A percentile compares a stretch with the other conserved stretches of the same genome.
Conservation (phyloP, 805 yeast genomes). For the Kluyveromyces aestuarii region DNA sequence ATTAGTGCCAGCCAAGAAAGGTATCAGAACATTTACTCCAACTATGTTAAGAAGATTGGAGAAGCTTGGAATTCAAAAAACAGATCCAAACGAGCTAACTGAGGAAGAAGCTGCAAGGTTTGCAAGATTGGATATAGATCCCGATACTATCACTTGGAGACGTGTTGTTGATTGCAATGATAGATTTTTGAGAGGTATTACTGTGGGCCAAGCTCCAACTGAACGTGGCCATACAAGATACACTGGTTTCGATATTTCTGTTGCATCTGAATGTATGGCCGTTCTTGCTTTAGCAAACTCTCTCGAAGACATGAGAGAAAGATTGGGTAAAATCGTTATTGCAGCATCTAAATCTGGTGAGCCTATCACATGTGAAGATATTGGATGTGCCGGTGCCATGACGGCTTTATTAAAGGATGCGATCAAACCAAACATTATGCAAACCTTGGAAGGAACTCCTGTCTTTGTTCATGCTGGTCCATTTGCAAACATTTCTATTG, state of each 20-base stretch:
- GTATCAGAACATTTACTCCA: constrained; percentile 54
- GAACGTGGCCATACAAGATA: constrained; percentile 64
- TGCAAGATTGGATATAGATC: constrained; percentile 67
- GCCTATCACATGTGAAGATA: constrained; percentile 75
- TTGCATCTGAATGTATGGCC: constrained; percentile 83
- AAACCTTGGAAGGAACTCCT: constrained; percentile 81
- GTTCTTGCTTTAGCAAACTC: constrained; percentile 67
- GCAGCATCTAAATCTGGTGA: constrained; percentile 60
- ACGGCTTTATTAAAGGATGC: constrained; percentile 77
- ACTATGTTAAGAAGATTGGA: constrained; percentile 59
- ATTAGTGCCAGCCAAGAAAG: constrained; percentile 68
- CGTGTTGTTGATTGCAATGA: constrained; percentile 82
- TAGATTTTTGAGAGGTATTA: constrained; percentile 67
- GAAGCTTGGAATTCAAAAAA: constrained; percentile 60
- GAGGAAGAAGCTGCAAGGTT: constrained; percentile 56
- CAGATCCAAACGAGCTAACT: constrained; percentile 65
- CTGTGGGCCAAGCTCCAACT: constrained; percentile 74
- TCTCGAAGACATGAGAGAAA: constrained; percentile 58
- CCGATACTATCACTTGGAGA: constrained; percentile 72
- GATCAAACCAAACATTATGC: constrained; percentile 79
- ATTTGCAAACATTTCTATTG: constrained; percentile 79
- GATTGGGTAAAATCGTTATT: constrained; percentile 69
- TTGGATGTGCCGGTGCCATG: constrained; percentile 81
- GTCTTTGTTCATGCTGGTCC: constrained; percentile 87
- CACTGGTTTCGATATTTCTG: constrained; percentile 78